These are phyloP conservation scores for Erodium texanum DNA, from an alignment of 441 rosid species.

Conservation along the genomic window DNA sequence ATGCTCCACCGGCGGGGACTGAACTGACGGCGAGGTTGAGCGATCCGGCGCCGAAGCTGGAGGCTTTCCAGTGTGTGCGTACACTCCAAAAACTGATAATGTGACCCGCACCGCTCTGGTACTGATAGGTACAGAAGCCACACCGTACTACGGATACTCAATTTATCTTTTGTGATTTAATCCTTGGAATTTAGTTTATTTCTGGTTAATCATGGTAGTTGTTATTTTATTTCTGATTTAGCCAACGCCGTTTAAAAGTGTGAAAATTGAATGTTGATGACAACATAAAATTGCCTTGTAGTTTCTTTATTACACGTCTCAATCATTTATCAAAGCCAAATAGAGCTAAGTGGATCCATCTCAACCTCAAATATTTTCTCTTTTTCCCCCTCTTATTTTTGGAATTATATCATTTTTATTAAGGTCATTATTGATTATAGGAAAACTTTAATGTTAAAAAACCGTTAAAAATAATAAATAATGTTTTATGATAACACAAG, in stretches of 20 bases:
- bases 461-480: too few species aligned
- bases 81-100: background rate
- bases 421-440: too few species aligned
- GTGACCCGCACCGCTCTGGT: background rate
- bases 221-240: background rate
- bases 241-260: background rate
- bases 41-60: background rate
- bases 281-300: too few species aligned
- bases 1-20: slow-evolving; percentile 54
- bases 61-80: background rate
- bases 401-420: too few species aligned
- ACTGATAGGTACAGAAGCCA: background rate
- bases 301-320: too few species aligned
- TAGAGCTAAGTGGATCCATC: too few species aligned
- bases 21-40: slow-evolving; percentile 5
- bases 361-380: too few species aligned
- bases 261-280: background rate
- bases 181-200: background rate
- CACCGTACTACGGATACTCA: too few species aligned
- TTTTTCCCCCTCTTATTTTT: too few species aligned
- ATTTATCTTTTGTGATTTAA: background rate
- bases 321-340: too few species aligned
- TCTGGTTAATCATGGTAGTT: background rate
- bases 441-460: too few species aligned
- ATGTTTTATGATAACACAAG: too few species aligned